Percentiles rank a stretch among this genome's conserved stretches.
phyloP scores from a whole-genome alignment of 805 yeast species.

The Hanseniaspora lindneri region DNA sequence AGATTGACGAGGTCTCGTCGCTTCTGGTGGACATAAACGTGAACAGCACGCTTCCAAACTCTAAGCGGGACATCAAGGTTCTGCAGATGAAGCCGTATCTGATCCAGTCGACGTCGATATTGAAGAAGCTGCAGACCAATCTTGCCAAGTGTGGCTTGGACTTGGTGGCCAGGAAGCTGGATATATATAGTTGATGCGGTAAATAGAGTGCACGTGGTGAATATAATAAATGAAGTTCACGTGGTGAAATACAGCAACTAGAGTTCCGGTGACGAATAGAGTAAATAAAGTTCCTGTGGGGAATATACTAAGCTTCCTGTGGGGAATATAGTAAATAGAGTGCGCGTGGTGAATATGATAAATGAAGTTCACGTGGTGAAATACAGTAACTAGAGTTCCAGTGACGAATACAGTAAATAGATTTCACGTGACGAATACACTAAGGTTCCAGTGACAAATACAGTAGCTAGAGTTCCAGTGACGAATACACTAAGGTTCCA shows the following conservation, averaged over 20 bases:
- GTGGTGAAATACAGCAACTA: too few relatives aligned
- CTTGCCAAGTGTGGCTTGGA: constrained; percentile 5
- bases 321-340: neutral
- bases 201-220: neutral
- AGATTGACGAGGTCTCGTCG: constrained; percentile 59
- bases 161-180: constrained; percentile 2
- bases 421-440: too few relatives aligned
- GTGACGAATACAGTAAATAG: too few relatives aligned
- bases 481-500: neutral
- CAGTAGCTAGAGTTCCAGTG: neutral
- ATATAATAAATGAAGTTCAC: too few relatives aligned
- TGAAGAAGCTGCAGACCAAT: neutral
- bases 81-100: constrained; percentile 6
- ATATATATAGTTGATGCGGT: constrained; percentile 3
- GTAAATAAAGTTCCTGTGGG: too few relatives aligned
- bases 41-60: constrained; percentile 27
- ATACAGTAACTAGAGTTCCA: too few relatives aligned
- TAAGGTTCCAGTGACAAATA: too few relatives aligned
- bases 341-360: neutral
- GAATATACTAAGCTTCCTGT: too few relatives aligned
- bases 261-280: too few relatives aligned
- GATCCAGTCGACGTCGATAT: constrained; percentile 3
- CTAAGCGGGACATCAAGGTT: constrained; percentile 22
- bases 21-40: constrained; percentile 39
- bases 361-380: too few relatives aligned